Evolutionary conservation across 2,329 filamentous ascomycete species (phyloP).

Genomic region (Endocalyx cinctus): DNA sequence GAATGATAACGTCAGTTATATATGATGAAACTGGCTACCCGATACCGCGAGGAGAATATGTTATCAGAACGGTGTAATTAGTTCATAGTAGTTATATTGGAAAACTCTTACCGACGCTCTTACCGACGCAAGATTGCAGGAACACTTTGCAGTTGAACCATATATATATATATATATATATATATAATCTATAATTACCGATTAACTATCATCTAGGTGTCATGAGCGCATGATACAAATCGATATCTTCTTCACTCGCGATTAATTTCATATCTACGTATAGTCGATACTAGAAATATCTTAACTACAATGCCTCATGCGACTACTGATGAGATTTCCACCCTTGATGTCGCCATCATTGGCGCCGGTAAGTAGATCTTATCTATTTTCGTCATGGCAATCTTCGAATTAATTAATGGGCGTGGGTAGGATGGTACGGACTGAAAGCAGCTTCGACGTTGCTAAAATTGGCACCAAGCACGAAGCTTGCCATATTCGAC

Average conservation of each 20-base stretch:
- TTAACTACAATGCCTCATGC: background rate
- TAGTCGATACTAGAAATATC: background rate
- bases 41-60: background rate
- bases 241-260: background rate
- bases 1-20: background rate
- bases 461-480: slow-evolving; percentile 6
- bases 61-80: background rate
- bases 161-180: background rate
- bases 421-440: slow-evolving; percentile 8
- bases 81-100: background rate
- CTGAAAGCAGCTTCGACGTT: slow-evolving; percentile 9
- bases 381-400: background rate
- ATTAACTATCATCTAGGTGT: background rate
- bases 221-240: background rate
- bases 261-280: background rate
- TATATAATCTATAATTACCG: background rate
- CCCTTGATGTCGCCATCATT: slow-evolving; percentile 3
- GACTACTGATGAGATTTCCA: background rate
- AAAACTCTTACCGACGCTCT: background rate
- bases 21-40: background rate
- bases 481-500: slow-evolving; percentile 8
- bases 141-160: background rate
- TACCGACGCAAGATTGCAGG: background rate
- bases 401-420: slow-evolving; percentile 1
- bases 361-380: slow-evolving; percentile 2